Base-by-base conservation (phyloP, 164 flowering plant genomes). In the Macadamia integrifolia region DNA sequence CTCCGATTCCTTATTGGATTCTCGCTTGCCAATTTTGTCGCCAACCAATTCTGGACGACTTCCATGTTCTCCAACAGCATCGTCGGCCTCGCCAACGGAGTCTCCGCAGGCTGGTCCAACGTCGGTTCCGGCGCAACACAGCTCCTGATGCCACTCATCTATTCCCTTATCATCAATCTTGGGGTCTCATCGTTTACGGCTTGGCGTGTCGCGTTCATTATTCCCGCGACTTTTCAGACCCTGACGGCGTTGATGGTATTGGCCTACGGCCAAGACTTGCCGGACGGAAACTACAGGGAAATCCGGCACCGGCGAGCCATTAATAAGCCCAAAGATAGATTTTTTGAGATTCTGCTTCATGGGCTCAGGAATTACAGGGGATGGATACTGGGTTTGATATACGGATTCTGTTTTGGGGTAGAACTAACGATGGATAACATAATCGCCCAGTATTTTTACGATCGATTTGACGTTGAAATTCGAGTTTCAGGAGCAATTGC, bases 41-140 rank as follows among this genome's bases (percentile, higher is more conserved):
- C 92, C 31, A 82, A 77, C 72, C 92, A 87, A 74, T 85, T 77
- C 69, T 87, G 89, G 89, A 87, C 84, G 87, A 82, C 80, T 72
- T 81, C 81, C 59, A 87, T 87, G 92, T 87, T 87, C 74, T 79
- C 89, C 42, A 17, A 70, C 69, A 17, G 40, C 18, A 72, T 81
- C 13, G 84, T 87, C 5, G 92, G 87, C 23, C 76, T 80, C 1
- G 89, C 87, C 46, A 85, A 87, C 65, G 92, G 84, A 3, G 70
- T 82, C n/a, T 68, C 88, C 1, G 87, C 88, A 48, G 92, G 88
- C 0, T 87, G 92, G 92, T 86, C 89, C 3, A 81, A 84, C 70
- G 74, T 80, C 1, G 92, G 92, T 1, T n/a, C 84, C 44, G 92
- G 89, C 7, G 76, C 72, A 31, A 80, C 89, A 2, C 89, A 87